Evolutionary conservation across 2,329 filamentous ascomycete genomes (phyloP).

Genomic region (Colletotrichum cordylinicola): DNA sequence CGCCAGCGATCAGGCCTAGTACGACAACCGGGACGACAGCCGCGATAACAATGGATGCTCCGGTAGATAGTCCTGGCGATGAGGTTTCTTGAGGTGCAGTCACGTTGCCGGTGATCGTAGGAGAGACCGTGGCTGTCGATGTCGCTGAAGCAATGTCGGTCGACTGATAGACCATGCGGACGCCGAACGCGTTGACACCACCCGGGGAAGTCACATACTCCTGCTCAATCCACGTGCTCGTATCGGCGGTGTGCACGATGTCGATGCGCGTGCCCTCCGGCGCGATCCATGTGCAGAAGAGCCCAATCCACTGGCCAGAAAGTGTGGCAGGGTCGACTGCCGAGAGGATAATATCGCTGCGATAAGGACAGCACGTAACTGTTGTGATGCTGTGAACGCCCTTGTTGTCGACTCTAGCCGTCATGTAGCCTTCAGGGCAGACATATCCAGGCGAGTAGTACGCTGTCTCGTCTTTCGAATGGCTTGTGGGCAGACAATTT

Average conservation of each 20-base stretch:
- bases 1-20: neutral
- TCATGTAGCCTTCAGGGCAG: slow-evolving; percentile 13
- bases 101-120: neutral
- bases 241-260: slow-evolving; percentile 19
- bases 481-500: slow-evolving; percentile 23
- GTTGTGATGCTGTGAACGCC: slow-evolving; percentile 28
- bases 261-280: slow-evolving; percentile 13
- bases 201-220: slow-evolving; percentile 14
- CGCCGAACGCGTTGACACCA: slow-evolving; percentile 26
- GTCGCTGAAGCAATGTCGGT: slow-evolving; percentile 17
- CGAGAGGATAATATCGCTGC: slow-evolving; percentile 21
- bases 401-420: slow-evolving; percentile 25
- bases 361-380: slow-evolving; percentile 28
- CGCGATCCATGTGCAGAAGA: slow-evolving; percentile 28
- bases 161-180: slow-evolving; percentile 30
- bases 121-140: neutral
- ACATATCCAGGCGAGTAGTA: slow-evolving; percentile 19
- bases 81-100: neutral
- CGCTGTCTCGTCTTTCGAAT: slow-evolving; percentile 8
- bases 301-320: slow-evolving; percentile 11
- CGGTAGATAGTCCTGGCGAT: neutral
- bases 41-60: neutral
- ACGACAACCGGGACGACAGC: slow-evolving; percentile 1
- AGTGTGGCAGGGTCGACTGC: slow-evolving; percentile 26
- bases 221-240: slow-evolving; percentile 12